Evolutionary conservation across 495 filamentous ascomycete species (phyloP).

Genomic region (Penicillium crystallinum): DNA sequence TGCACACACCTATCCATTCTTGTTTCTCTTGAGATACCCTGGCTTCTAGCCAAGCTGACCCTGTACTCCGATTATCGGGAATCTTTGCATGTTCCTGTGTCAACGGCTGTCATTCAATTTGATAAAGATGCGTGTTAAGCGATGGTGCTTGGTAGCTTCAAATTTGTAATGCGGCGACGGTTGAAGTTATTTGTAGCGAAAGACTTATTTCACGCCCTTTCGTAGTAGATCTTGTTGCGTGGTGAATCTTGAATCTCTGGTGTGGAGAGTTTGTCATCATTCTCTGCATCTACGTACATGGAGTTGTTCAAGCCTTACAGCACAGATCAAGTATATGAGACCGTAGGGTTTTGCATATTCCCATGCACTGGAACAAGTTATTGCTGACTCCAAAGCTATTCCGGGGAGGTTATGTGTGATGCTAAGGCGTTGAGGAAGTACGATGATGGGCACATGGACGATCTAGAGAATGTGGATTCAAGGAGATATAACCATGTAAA

Average conservation of each 20-base stretch:
- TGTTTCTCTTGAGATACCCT: conserved; percentile 8
- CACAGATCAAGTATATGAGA: too few relatives aligned
- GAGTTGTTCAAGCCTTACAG: too few relatives aligned
- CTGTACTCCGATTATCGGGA: neutral
- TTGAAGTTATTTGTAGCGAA: neutral
- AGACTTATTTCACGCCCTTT: neutral
- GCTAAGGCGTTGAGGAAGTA: too few relatives aligned
- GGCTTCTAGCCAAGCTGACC: conserved; percentile 2
- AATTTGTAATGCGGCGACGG: neutral
- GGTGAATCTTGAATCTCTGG: neutral
- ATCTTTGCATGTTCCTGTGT: neutral
- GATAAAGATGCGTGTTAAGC: neutral
- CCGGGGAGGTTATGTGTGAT: too few relatives aligned
- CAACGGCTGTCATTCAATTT: neutral
- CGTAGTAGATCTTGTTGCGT: neutral
- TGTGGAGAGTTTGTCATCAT: too few relatives aligned
- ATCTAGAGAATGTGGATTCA: too few relatives aligned
- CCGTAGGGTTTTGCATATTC: too few relatives aligned
- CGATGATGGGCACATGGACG: too few relatives aligned
- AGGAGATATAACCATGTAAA: too few relatives aligned
- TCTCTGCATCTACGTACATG: too few relatives aligned
- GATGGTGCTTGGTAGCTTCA: neutral
- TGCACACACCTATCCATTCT: conserved; percentile 7
- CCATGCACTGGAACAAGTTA: too few relatives aligned
- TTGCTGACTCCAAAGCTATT: too few relatives aligned